Evolutionary conservation across 108 stramenopile genomes (phyloP).

Genomic region (Halocafeteria seosinensis): DNA sequence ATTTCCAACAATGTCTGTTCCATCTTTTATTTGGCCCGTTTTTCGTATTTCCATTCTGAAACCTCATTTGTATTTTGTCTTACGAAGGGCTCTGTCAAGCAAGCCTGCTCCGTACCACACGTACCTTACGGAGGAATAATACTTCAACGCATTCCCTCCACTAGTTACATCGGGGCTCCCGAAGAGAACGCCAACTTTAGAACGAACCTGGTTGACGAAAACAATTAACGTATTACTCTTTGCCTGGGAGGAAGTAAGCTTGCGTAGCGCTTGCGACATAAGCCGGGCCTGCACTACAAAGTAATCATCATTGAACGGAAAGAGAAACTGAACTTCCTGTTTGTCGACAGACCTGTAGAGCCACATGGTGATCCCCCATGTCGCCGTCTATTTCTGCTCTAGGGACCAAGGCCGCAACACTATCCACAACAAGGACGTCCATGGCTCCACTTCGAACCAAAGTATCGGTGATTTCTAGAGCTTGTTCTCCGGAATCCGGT

Average conservation of each 20-base stretch:
- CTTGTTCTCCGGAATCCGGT: conserved; percentile 91
- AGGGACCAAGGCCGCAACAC: conserved; percentile 81
- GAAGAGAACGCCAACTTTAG: conserved; percentile 72
- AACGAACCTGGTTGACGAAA: conserved; percentile 76
- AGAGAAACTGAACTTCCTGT: conserved; percentile 61
- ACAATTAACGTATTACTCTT: conserved; percentile 64
- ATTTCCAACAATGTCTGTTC: conserved; percentile 73
- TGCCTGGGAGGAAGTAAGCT: conserved; percentile 64
- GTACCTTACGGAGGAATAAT: conserved; percentile 69
- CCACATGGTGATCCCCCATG: conserved; percentile 31
- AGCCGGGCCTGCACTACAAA: conserved; percentile 83
- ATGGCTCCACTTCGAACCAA: conserved; percentile 67
- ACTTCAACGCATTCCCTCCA: conserved; percentile 85
- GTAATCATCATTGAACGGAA: conserved; percentile 65
- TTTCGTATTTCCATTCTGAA: conserved; percentile 66
- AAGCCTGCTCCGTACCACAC: too few species aligned
- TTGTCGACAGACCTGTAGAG: too few species aligned
- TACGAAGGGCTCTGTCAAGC: conserved; percentile 3
- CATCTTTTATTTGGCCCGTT: conserved; percentile 46
- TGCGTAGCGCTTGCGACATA: conserved; percentile 88
- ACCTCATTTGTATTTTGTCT: too few species aligned
- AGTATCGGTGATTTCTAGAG: conserved; percentile 84
- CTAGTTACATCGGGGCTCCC: conserved; percentile 78
- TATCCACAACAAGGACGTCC: conserved; percentile 81
- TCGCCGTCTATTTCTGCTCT: conserved; percentile 59